A percentile compares a stretch with the other conserved stretches of the same genome.
phyloP scores from a whole-genome alignment of 73 alveolate genomes.

The Paramecium sexaurelia region DNA sequence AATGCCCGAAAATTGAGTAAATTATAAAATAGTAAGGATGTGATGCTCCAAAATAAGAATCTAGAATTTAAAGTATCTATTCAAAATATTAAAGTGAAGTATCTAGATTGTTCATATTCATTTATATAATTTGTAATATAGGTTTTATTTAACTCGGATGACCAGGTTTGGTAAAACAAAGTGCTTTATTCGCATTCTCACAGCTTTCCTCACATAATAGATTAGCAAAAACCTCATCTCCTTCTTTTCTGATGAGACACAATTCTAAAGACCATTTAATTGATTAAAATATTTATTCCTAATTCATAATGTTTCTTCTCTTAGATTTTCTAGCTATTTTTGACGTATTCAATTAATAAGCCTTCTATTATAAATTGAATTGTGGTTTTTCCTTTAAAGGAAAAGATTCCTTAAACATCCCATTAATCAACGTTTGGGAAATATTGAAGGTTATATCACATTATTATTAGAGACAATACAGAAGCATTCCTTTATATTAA shows the following conservation, averaged over 20 bases:
- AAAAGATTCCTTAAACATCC: not conserved
- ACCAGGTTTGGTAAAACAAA: not conserved
- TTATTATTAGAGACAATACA: not conserved
- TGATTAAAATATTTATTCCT: not conserved
- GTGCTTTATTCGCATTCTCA: not conserved
- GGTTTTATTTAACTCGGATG: not conserved
- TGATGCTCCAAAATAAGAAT: not conserved
- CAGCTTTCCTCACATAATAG: not conserved
- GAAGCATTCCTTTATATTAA: not conserved
- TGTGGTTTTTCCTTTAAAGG: conserved; percentile 23
- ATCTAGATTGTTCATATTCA: not conserved
- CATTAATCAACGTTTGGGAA: not conserved
- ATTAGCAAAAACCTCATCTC: not conserved
- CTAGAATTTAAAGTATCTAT: not conserved
- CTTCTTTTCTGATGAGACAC: not conserved
- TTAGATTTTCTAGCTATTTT: not conserved
- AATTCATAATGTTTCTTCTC: not conserved
- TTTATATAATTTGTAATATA: not conserved
- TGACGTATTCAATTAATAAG: not conserved
- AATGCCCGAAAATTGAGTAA: conserved; percentile 1
- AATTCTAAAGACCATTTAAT: not conserved
- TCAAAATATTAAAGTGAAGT: conserved; percentile 1
- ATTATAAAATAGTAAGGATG: not conserved
- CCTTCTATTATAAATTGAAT: not conserved
- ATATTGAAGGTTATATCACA: not conserved